Base-by-base conservation (phyloP, 257 asterid species). In the Salvia hispanica region DNA sequence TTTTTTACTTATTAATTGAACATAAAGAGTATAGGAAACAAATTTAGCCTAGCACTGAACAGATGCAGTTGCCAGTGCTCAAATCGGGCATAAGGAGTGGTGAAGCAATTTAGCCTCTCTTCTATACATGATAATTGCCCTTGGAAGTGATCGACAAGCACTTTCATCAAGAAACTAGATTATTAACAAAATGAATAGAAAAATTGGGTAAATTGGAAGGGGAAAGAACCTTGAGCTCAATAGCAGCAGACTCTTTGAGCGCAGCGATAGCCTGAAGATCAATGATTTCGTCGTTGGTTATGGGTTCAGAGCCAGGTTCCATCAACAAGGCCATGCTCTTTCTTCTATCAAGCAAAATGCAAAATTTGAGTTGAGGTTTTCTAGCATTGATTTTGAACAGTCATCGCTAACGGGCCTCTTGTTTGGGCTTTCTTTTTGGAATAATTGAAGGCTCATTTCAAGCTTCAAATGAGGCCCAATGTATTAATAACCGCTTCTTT, bases 191-290 rank as follows among this genome's bases (percentile, higher is more conserved):
- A 31, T 1, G 50, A 28, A 44, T 66, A 3, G 0, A 4, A 31
- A 4, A 12, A 10, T 45, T 34, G 15, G 52, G 34, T 55, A 42
- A 28, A 56, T 6, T 53, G 67, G 10, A 63, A 33, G 7, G 18
- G 40, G 63, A 46, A n/a, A 46, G 59, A 46, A 90, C 97, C 99
- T 93, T 90, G 68, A 86, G 87, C 77, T 93, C 95, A 72, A 88
- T 39, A 70, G 97, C 96, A 36, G 95, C 45, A 65, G 97, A 76
- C 59, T 81, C 73, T 78, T 90, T 90, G 83, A 93, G 81, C 59
- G 97, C 95, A 62, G 87, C 43, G 50, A 93, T 86, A 66, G 94
- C 97, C 64, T 84, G 89, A 14, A 90, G 82, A 83, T 93, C 95
- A 47, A 77, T 47, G 28, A 73, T 58, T 48, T 88, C 95, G 16